A percentile compares a stretch with the other conserved stretches of the same genome.
These are phyloP conservation scores for Isoetes taiwanensis DNA, from an alignment of 75 land plant genomes.

Conservation along the genomic window DNA sequence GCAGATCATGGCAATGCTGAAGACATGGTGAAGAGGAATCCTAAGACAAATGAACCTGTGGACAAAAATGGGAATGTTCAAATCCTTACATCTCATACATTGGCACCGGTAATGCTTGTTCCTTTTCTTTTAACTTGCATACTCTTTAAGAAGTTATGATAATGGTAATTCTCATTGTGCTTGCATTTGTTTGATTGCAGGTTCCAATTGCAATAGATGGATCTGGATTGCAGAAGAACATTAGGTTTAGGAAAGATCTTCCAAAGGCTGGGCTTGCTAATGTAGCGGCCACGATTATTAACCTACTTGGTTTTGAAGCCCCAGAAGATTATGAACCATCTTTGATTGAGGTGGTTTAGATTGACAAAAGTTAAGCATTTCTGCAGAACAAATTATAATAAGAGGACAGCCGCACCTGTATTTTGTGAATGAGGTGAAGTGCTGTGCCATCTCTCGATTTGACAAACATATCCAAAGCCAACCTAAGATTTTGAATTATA, in stretches of 20 bases:
- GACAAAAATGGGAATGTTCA: slow-evolving; percentile 75
- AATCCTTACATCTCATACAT: slow-evolving; percentile 90
- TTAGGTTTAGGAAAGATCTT: slow-evolving; percentile 67
- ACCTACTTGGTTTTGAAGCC: slow-evolving; percentile 74
- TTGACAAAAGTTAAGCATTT: no score
- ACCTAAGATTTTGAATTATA: no score
- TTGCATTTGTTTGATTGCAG: no score
- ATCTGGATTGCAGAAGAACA: slow-evolving; percentile 59
- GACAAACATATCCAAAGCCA: no score
- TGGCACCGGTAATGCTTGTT: slow-evolving; percentile 47
- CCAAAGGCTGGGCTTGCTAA: slow-evolving; percentile 79
- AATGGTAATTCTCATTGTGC: no score
- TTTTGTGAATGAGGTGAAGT: no score
- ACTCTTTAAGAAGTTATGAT: not conserved
- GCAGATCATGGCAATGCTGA: slow-evolving; percentile 99
- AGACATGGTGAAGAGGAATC: slow-evolving; percentile 93
- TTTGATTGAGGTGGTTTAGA: slow-evolving; percentile 14
- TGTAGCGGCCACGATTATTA: slow-evolving; percentile 88
- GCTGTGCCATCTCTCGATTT: no score
- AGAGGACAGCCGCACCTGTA: no score
- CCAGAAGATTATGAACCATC: slow-evolving; percentile 70
- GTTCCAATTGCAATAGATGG: slow-evolving; percentile 94
- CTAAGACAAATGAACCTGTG: slow-evolving; percentile 60
- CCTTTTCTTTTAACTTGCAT: not conserved
- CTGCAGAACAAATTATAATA: no score